A percentile compares a stretch with the other conserved stretches of the same genome.
Evolutionary conservation across 2,329 filamentous ascomycete genomes (phyloP).

Genomic region (Thermoascus crustaceus): DNA sequence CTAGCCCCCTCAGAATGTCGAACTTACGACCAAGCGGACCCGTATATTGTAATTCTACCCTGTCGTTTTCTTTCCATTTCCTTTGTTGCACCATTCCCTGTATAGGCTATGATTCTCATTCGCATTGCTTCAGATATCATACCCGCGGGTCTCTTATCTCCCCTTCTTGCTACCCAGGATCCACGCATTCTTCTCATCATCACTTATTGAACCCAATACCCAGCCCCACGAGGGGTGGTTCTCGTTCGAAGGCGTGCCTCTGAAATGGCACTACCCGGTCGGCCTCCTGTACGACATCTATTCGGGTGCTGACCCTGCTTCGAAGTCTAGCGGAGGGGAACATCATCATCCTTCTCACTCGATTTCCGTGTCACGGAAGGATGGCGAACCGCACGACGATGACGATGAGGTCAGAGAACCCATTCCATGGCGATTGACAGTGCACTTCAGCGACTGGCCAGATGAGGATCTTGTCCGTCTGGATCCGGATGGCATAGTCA

Average conservation of each 20-base stretch:
- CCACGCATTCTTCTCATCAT: slow-evolving; percentile 53
- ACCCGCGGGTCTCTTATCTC: slow-evolving; percentile 60
- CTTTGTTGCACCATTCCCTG: too few species aligned
- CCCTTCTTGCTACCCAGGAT: slow-evolving; percentile 56
- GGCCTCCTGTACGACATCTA: slow-evolving; percentile 64
- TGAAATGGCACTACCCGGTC: slow-evolving; percentile 66
- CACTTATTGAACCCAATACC: slow-evolving; percentile 50
- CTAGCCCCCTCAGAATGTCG: slow-evolving; percentile 53
- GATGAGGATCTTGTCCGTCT: slow-evolving; percentile 51
- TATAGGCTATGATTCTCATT: background rate
- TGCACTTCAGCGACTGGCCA: slow-evolving; percentile 54
- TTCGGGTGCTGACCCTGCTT: slow-evolving; percentile 45
- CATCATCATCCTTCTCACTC: slow-evolving; percentile 11
- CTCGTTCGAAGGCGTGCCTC: slow-evolving; percentile 57
- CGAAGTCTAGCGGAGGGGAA: slow-evolving; percentile 15
- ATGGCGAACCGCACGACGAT: slow-evolving; percentile 12
- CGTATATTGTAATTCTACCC: slow-evolving; percentile 46
- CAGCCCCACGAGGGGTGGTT: slow-evolving; percentile 52
- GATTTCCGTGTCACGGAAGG: slow-evolving; percentile 6
- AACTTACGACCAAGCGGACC: slow-evolving; percentile 51
- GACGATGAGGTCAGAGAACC: slow-evolving; percentile 17
- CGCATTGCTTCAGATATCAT: slow-evolving; percentile 42
- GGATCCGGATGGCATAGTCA: slow-evolving; percentile 46
- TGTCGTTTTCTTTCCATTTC: background rate
- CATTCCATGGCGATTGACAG: slow-evolving; percentile 55